Evolutionary conservation across 1,284 basidiomycete species (phyloP).

Genomic region (Amylostereum areolatum): DNA sequence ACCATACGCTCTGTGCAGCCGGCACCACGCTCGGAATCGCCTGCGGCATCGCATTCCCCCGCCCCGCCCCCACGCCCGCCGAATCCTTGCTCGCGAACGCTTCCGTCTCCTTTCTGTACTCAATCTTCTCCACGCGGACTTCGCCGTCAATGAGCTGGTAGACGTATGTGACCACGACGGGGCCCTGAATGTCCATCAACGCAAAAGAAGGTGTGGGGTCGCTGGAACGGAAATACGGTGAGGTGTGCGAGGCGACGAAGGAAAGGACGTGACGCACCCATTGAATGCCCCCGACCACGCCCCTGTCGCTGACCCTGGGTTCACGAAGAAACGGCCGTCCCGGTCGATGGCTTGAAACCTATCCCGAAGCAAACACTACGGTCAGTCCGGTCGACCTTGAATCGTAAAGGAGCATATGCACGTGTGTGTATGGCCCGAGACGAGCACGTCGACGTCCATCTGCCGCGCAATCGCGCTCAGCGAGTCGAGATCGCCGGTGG

Average conservation of each 20-base stretch:
- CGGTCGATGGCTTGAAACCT: constrained; percentile 94
- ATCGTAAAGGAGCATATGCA: too few relatives aligned
- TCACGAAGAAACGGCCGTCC: constrained; percentile 91
- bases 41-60: constrained; percentile 36
- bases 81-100: constrained; percentile 19
- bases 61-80: too few relatives aligned
- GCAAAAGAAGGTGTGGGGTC: constrained; percentile 82
- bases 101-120: constrained; percentile 68
- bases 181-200: constrained; percentile 91
- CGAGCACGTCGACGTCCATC: constrained; percentile 95
- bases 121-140: constrained; percentile 83
- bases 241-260: neutral
- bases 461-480: constrained; percentile 85
- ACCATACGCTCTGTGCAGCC: constrained; percentile 29
- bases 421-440: constrained; percentile 94
- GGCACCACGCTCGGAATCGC: constrained; percentile 33
- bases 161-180: constrained; percentile 92
- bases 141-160: constrained; percentile 93
- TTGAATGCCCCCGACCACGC: constrained; percentile 82
- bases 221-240: constrained; percentile 24
- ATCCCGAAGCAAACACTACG: constrained; percentile 6
- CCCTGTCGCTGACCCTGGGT: constrained; percentile 93
- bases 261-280: constrained; percentile 37
- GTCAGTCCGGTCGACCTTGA: too few relatives aligned
- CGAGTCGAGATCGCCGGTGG: constrained; percentile 87